Base-by-base conservation (phyloP, 225 moss, liverwort and hornwort genomes). In the Bryoerythrophyllum caledonicum region DNA sequence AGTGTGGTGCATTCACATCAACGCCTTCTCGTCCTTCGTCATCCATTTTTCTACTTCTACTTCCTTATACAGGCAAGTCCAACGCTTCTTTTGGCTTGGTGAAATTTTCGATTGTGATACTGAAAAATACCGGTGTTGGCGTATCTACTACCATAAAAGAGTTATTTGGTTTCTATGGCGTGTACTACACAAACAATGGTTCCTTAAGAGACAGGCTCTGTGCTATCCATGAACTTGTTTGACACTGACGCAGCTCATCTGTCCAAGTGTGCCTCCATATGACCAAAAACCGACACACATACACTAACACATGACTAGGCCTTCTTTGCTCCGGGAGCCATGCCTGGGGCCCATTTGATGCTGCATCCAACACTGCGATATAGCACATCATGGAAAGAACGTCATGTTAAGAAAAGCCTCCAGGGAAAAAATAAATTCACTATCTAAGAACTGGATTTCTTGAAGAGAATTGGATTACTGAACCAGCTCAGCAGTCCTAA, bases 291-390 rank as follows among this genome's bases (percentile, higher is more conserved):
- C 40, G 26, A 2, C 41, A n/a, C 23, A 38, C 38, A 38, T 10
- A 16, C 54, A 52, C n/a, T 15, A 14, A 9, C 24, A 24, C 37
- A 16, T 24, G 27, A 25, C 26, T 71, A 58, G 5, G 58, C 26
- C 26, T 41, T 41, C 26, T 40, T 25, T 40, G 26, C 57, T 70
- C 40, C 70, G 54, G 17, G 70, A 55, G 70, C 70, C 52, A 34
- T 21, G 68, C 52, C 65, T 19, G 77, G 79, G 26, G 52, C 69
- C 90, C 90, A 90, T 72, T 90, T 90, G 62, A 90, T 90, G 76
- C 87, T 85, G 79, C 90, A 90, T 53, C 90, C 90, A 57, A 90
- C 79, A 63, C 90, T 88, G 77, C 63, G 74, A 65, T 30, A 23
- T 40, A 28, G 17, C 34, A 21, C 34, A 65, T 53, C n/a, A n/a